Base-by-base conservation (phyloP, 2,329 filamentous ascomycete genomes). In the Nigrograna mackinnonii region DNA sequence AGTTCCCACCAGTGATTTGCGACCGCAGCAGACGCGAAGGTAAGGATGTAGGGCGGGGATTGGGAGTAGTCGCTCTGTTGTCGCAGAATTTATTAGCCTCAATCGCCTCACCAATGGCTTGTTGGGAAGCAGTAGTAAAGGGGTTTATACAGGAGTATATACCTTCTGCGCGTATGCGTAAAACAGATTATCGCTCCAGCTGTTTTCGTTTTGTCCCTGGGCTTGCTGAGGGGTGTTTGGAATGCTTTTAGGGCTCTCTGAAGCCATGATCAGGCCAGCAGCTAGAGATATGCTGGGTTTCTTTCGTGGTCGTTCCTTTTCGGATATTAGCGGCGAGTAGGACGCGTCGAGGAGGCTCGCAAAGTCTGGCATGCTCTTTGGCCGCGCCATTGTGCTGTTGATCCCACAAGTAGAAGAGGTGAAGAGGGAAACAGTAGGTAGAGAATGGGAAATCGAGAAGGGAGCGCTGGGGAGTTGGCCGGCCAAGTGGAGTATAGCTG, bases 141-240 rank as follows among this genome's bases (percentile, higher is more conserved):
- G 30, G 40, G 4, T 11, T 21, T 19, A 34, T 41, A 41, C 17
- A 33, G 30, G 18, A 6, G 24, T 22, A 44, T 50, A 36, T 52
- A 67, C 64, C 54, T 60, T 64, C 43, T 62, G 49, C 37, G 60
- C 63, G 46, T 67, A 67, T 14, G 63, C 64, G 43, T 67, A 66
- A 47, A 67, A 67, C 35, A 67, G 42, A 32, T 46, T 55, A 9
- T 57, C 46, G 32, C 46, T 48, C 17, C 22, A 45, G 33, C 41
- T 35, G 36, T 9, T 38, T 52, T 17, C 46, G 50, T 13, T 41
- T 52, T 6, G 46, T 43, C 14, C 41, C 20, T 50, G 52, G n/a
- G 52, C 41, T 30, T 44, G 46, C 26, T 46, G 44, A 11, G 59
- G 56, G 22, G 55, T 57, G 20, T 46, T 43, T 11, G 51, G 50